Evolutionary conservation across 2,329 filamentous ascomycete species (phyloP).

Genomic region (Zymoseptoria crescenta): DNA sequence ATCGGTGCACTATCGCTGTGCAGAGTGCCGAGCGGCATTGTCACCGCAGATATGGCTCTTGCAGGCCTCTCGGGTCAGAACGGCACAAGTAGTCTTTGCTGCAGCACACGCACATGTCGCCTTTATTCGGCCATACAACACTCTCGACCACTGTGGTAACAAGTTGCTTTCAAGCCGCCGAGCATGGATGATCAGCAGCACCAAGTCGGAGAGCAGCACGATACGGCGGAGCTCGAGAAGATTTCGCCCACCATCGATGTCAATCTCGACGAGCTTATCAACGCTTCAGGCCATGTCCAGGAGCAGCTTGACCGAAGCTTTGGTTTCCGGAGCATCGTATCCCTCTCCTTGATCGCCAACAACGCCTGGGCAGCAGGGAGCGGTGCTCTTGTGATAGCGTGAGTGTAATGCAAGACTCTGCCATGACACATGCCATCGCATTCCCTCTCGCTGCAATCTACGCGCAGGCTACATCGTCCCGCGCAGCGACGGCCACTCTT

Average conservation of each 20-base stretch:
- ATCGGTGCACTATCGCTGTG: background rate
- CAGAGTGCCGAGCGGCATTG: background rate
- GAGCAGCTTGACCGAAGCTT: conserved; percentile 46
- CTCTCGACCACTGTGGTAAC: background rate
- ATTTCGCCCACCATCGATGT: background rate
- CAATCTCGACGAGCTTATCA: conserved; percentile 31
- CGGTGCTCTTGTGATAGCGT: conserved; percentile 19
- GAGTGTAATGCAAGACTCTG: conserved; percentile 16
- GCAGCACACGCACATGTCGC: no score
- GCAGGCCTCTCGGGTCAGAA: background rate
- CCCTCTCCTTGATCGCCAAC: conserved; percentile 33
- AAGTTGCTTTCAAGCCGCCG: no score
- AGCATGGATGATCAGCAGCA: background rate
- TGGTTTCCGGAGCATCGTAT: conserved; percentile 39
- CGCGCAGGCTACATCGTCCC: conserved; percentile 38
- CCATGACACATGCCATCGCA: conserved; percentile 34
- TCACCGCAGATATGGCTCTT: background rate
- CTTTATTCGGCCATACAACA: background rate
- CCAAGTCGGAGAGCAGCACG: background rate
- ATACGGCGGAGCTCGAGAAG: background rate
- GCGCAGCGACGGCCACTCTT: conserved; percentile 36
- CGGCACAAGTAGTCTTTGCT: no score
- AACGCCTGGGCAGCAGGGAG: conserved; percentile 28
- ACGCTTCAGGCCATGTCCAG: conserved; percentile 45
- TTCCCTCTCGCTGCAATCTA: conserved; percentile 61